Evolutionary conservation across 768 basidiomycete species (phyloP).

Genomic region (Austroboletus eburneus): DNA sequence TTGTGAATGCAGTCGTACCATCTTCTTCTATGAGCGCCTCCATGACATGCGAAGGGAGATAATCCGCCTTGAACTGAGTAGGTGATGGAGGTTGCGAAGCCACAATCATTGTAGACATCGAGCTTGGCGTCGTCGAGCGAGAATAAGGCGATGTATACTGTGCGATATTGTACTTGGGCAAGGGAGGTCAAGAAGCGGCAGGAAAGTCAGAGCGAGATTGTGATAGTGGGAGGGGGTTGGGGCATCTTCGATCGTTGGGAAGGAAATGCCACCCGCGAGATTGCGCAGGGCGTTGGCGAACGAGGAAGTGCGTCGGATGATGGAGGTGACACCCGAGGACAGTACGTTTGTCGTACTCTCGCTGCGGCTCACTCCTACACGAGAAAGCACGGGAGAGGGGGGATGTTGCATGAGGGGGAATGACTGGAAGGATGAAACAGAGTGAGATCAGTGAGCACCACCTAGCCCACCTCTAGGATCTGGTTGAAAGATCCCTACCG

Average conservation of each 20-base stretch:
- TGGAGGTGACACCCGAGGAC: slow-evolving; percentile 60
- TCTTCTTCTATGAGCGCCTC: slow-evolving; percentile 91
- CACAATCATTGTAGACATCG: slow-evolving; percentile 19
- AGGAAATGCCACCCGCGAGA: slow-evolving; percentile 66
- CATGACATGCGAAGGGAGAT: slow-evolving; percentile 74
- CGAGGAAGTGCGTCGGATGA: slow-evolving; percentile 72
- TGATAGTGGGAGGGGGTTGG: slow-evolving; percentile 29
- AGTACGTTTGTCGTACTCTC: slow-evolving; percentile 62
- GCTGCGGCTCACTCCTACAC: slow-evolving; percentile 50
- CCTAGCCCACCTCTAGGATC: slow-evolving; percentile 31
- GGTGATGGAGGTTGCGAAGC: slow-evolving; percentile 31
- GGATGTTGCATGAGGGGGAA: slow-evolving; percentile 43
- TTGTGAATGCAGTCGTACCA: slow-evolving; percentile 81
- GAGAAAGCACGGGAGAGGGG: slow-evolving; percentile 42
- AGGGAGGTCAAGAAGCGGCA: slow-evolving; percentile 65
- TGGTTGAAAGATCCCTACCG: too few relatives aligned
- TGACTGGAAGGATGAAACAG: slow-evolving; percentile 49
- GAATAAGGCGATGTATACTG: slow-evolving; percentile 77
- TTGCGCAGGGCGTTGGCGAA: slow-evolving; percentile 74
- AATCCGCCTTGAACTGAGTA: slow-evolving; percentile 42
- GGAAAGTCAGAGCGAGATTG: slow-evolving; percentile 24
- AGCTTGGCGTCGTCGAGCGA: slow-evolving; percentile 42
- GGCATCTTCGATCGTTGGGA: slow-evolving; percentile 59
- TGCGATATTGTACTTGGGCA: slow-evolving; percentile 73
- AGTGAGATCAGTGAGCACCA: slow-evolving; percentile 37